Evolutionary conservation across 2,329 filamentous ascomycete species (phyloP).

Genomic region (Fusarium sp.): DNA sequence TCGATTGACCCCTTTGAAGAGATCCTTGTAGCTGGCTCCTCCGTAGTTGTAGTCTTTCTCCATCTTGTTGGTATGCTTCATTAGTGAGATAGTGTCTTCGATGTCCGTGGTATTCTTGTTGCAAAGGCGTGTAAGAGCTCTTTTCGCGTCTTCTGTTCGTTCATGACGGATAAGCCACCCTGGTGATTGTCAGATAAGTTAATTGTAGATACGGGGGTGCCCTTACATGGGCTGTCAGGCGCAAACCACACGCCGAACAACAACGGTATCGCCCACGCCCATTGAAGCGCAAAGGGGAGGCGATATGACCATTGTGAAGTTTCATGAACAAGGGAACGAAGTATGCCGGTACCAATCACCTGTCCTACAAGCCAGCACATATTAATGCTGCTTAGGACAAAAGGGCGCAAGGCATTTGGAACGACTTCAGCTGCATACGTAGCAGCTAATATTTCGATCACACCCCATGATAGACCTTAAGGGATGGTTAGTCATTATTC

Average conservation of each 20-base stretch:
- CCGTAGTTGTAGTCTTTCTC: slow-evolving; percentile 55
- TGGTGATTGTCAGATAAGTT: slow-evolving; percentile 5
- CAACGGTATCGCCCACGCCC: slow-evolving; percentile 54
- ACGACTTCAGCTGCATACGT: slow-evolving; percentile 55
- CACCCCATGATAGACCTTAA: slow-evolving; percentile 49
- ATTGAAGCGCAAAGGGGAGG: slow-evolving; percentile 56
- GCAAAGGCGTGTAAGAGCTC: slow-evolving; percentile 47
- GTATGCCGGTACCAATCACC: slow-evolving; percentile 51
- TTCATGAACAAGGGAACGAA: slow-evolving; percentile 48
- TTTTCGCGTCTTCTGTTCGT: slow-evolving; percentile 48
- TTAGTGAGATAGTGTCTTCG: slow-evolving; percentile 58
- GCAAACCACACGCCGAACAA: slow-evolving; percentile 51
- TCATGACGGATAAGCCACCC: slow-evolving; percentile 55
- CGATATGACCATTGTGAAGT: slow-evolving; percentile 45
- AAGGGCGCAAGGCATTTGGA: slow-evolving; percentile 49
- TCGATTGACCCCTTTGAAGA: slow-evolving; percentile 42
- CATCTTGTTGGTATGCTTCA: slow-evolving; percentile 56
- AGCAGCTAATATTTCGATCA: slow-evolving; percentile 52
- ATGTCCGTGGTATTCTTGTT: slow-evolving; percentile 48
- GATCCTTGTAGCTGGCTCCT: slow-evolving; percentile 42
- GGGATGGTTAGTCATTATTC: not conserved
- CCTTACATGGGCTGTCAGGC: slow-evolving; percentile 55
- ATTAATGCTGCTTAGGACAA: slow-evolving; percentile 55
- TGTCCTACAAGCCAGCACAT: slow-evolving; percentile 58
- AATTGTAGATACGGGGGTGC: not conserved